Conservation (phyloP, 371 early-diverging fungal species). For the Coemansia sp. region DNA sequence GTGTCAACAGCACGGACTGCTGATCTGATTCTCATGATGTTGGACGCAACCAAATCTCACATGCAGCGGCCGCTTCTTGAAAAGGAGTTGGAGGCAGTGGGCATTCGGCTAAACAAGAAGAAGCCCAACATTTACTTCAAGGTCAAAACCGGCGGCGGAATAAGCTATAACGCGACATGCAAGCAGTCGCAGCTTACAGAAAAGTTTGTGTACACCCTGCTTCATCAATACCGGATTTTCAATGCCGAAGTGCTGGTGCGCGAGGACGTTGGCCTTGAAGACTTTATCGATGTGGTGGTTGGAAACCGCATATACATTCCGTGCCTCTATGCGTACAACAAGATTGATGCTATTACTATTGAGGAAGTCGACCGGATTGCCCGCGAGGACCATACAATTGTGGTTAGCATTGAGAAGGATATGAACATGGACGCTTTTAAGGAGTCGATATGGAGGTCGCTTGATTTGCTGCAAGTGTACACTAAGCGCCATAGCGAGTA, state of each 20-base stretch:
- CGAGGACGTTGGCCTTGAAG: constrained; percentile 96
- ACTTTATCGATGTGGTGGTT: constrained; percentile 98
- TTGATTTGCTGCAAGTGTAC: constrained; percentile 90
- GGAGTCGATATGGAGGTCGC: constrained; percentile 85
- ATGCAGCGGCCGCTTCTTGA: constrained; percentile 86
- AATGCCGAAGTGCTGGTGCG: constrained; percentile 99
- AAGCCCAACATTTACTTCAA: constrained; percentile 96
- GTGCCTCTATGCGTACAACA: constrained; percentile 97
- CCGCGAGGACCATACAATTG: constrained; percentile 83
- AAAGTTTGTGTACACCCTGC: constrained; percentile 88
- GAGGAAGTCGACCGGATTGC: constrained; percentile 95
- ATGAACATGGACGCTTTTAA: constrained; percentile 94
- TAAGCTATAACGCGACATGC: constrained; percentile 90
- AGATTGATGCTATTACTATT: constrained; percentile 96
- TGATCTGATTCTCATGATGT: constrained; percentile 95
- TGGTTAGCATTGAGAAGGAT: constrained; percentile 88
- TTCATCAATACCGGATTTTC: constrained; percentile 96
- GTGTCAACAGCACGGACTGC: constrained; percentile 97
- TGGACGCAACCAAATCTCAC: constrained; percentile 95
- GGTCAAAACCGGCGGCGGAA: constrained; percentile 97
- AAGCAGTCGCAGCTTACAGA: constrained; percentile 88
- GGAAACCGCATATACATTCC: constrained; percentile 96
- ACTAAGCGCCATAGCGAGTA: constrained; percentile 94
- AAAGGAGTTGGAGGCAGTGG: constrained; percentile 97
- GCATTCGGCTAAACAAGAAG: constrained; percentile 91